Percentiles rank a stretch among this genome's conserved stretches.
These are phyloP conservation scores for Citrus mangshanensis DNA, from an alignment of 345 rosid genomes.

Conservation along the genomic window DNA sequence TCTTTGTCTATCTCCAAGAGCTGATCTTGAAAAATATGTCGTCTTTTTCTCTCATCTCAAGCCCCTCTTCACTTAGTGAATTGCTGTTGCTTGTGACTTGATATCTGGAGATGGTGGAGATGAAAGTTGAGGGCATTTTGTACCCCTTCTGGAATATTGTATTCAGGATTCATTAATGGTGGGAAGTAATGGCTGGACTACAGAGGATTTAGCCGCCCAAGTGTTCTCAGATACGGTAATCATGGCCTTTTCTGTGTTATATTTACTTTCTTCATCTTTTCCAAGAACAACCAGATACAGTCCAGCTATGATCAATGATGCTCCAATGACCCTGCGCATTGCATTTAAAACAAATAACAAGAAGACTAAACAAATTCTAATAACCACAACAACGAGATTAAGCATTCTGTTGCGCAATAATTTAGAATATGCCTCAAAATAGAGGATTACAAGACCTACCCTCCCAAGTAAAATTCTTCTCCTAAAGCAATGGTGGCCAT, in stretches of 20 bases:
- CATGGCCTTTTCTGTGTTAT: conserved; percentile 11
- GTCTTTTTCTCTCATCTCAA: neutral
- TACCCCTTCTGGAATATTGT: neutral
- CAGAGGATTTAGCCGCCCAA: conserved; percentile 17
- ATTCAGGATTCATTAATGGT: neutral
- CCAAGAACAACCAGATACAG: conserved; percentile 62
- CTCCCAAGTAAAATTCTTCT: conserved; percentile 67
- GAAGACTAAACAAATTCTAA: neutral
- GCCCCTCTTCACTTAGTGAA: neutral
- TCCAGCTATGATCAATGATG: conserved; percentile 48
- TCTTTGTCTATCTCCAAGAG: neutral
- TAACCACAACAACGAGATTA: neutral
- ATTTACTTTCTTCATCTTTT: conserved; percentile 48
- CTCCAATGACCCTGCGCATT: conserved; percentile 52
- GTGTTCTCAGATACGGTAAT: conserved; percentile 9
- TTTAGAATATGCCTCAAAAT: neutral
- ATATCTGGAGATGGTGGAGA: neutral
- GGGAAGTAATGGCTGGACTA: conserved; percentile 36
- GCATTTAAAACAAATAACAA: neutral
- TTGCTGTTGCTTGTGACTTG: neutral
- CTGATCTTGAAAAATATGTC: neutral
- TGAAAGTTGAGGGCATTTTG: neutral
- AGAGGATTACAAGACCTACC: conserved; percentile 29
- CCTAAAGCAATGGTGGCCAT: conserved; percentile 49
- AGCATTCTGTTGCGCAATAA: neutral